A percentile compares a stretch with the other conserved stretches of the same genome.
Conservation (phyloP, 306 rosid genomes). For the Lathyrus oleraceus region DNA sequence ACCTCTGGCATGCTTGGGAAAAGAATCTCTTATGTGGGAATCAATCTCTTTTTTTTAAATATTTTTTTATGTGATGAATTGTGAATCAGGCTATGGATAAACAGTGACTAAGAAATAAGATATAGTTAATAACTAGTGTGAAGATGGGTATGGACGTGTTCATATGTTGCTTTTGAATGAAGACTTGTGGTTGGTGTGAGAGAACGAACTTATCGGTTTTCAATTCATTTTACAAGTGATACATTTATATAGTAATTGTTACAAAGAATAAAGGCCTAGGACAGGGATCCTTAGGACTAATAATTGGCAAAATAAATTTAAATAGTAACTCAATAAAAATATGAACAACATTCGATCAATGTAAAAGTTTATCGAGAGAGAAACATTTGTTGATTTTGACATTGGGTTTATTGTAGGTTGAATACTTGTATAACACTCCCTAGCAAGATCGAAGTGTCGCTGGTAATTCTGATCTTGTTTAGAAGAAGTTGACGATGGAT, state of each 20-base stretch:
- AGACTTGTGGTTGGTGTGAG: neutral
- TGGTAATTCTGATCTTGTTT: no score
- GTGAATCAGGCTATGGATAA: neutral
- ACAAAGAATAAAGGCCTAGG: neutral
- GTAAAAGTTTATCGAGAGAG: no score
- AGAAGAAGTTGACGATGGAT: no score
- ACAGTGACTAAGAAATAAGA: neutral
- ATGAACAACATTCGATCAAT: neutral
- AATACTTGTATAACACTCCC: no score
- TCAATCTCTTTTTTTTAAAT: neutral
- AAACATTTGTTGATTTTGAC: no score
- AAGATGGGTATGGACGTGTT: no score
- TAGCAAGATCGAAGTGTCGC: no score
- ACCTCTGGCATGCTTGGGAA: neutral
- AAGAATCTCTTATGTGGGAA: neutral
- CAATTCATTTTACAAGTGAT: neutral
- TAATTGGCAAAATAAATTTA: neutral
- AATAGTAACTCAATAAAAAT: neutral
- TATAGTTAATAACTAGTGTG: no score
- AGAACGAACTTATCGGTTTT: neutral
- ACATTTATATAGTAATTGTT: neutral
- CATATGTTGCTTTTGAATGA: no score
- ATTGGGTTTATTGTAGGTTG: no score
- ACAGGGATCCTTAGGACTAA: neutral
- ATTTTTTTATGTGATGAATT: neutral